These are phyloP conservation scores for Colletotrichum salicis DNA, from an alignment of 2,329 filamentous ascomycete species.

Conservation along the genomic window DNA sequence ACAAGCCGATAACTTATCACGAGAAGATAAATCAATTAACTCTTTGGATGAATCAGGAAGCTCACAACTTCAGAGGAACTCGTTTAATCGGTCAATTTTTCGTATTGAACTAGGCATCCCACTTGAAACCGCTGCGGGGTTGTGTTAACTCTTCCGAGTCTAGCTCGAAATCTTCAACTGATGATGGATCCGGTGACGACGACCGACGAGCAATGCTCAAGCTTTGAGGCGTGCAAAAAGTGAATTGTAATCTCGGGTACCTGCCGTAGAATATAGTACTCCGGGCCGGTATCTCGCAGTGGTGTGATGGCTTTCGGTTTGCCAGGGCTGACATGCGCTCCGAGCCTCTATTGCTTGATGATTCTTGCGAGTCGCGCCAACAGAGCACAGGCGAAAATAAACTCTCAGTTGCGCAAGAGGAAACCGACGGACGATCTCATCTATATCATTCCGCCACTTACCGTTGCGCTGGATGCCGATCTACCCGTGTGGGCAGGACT, in stretches of 20 bases:
- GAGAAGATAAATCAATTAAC: not conserved
- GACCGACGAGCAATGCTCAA: not conserved
- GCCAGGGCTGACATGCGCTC: not conserved
- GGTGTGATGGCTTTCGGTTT: not conserved
- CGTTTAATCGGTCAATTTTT: not conserved
- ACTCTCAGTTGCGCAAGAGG: not conserved
- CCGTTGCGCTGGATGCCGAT: not conserved
- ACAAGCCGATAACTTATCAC: not conserved
- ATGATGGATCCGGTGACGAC: not conserved
- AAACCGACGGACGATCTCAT: not conserved
- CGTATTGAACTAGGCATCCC: not conserved
- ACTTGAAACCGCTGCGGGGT: not conserved
- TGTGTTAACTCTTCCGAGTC: not conserved
- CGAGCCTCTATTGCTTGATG: too few relatives aligned
- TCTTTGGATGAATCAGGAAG: not conserved
- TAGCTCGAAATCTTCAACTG: not conserved
- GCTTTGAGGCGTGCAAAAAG: not conserved
- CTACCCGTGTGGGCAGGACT: not conserved
- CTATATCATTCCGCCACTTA: not conserved
- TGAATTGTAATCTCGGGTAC: not conserved
- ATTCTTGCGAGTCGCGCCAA: not conserved
- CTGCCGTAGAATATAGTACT: too few relatives aligned
- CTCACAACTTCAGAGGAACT: not conserved
- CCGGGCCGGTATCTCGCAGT: not conserved
- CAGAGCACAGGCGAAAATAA: not conserved